Evolutionary conservation across 805 yeast species (phyloP), one percentile per base, ranked within the genome.

Genomic region (Teunomyces gatunensis): DNA sequence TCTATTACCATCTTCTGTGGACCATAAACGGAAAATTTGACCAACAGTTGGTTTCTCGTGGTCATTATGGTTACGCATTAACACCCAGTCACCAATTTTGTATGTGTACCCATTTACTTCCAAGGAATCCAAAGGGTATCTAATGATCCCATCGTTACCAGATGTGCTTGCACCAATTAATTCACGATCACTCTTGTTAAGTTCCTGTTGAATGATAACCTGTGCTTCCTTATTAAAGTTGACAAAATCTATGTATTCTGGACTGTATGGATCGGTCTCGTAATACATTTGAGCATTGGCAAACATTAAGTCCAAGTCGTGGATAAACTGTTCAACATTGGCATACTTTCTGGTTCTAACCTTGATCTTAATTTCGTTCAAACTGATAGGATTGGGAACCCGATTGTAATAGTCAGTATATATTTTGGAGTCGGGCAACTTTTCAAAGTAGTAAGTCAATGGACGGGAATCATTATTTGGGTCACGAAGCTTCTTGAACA

Each of bases 21-120:
- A 81, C 99, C 99, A 94, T 51, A 94, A 79, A 59, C 96, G 79
- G 71, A 92, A 94, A 25, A 94, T 80, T 67, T 94, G 99, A 12
- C 95, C 97, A 30, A 90, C 88, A 17, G 91, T 91, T 12, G 99
- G 98, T 64, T 88, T 87, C 25, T 84, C 77, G 2, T 86, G 83
- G 67, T 92, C 97, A 65, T 90, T 91, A 15, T 90, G 89, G 62
- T 94, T 94, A 54, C 80, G 79, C 47, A 94, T 75, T 53, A 91
- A 79, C 12, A 92, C 89, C 98, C 98, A 94, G 65, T 91, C 97
- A 53, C 99, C 99, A 40, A 94, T 89, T 53, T 79, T 79, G 69
- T 87, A 94, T 4, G 74, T 73, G 54, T 81, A 83, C 2, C 90
- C 94, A 54, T 84, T 78, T 35, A 84, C 79, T 45, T 81, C 84